These are phyloP conservation scores for Suhomyces bolitotheri DNA, from an alignment of 1,139 yeast genomes.

Conservation along the genomic window DNA sequence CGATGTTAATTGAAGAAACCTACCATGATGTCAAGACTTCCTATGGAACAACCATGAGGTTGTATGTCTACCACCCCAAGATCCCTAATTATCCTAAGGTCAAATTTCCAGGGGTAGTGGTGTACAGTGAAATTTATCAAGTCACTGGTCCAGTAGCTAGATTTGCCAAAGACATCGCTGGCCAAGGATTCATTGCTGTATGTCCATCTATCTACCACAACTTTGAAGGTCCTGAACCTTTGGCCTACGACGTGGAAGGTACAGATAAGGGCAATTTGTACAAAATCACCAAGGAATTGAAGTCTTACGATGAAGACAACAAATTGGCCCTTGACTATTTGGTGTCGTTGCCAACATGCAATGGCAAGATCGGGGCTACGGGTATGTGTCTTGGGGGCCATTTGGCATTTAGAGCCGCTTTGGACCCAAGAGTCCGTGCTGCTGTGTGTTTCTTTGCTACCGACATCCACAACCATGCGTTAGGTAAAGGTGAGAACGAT, in stretches of 20 bases:
- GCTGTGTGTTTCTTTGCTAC: conserved; percentile 81
- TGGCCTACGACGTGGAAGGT: conserved; percentile 70
- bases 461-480: conserved; percentile 66
- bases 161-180: conserved; percentile 75
- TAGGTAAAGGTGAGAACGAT: conserved; percentile 64
- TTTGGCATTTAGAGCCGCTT: conserved; percentile 70
- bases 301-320: conserved; percentile 77
- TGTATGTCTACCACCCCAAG: conserved; percentile 66
- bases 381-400: conserved; percentile 92
- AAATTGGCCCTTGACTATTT: conserved; percentile 64
- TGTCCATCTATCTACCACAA: conserved; percentile 82
- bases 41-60: conserved; percentile 65
- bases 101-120: conserved; percentile 77
- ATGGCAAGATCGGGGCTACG: conserved; percentile 75
- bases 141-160: conserved; percentile 78
- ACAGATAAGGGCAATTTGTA: conserved; percentile 73
- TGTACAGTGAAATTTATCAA: conserved; percentile 79
- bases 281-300: conserved; percentile 66
- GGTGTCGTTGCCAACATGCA: conserved; percentile 57
- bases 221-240: conserved; percentile 61
- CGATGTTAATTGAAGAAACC: conserved; percentile 70
- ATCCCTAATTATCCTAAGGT: conserved; percentile 72
- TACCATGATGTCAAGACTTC: conserved; percentile 66
- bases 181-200: conserved; percentile 76
- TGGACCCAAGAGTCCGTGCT: conserved; percentile 65